Percentiles rank a stretch among this genome's conserved stretches.
phyloP scores from a whole-genome alignment of 805 yeast genomes.

The Starmerella roubikii region DNA sequence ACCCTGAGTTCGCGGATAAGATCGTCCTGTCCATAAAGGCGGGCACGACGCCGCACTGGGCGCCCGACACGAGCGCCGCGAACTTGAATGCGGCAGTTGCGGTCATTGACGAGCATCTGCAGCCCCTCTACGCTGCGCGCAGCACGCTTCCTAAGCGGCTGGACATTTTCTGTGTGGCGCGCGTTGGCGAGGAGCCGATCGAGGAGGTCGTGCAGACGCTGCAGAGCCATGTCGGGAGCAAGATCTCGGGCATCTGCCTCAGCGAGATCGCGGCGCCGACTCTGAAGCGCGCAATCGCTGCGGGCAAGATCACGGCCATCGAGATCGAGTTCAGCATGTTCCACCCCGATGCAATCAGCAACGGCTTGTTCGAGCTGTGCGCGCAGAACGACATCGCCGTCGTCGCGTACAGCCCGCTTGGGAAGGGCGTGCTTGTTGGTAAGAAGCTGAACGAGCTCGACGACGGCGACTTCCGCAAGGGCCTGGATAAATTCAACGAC shows the following conservation, averaged over 20 bases:
- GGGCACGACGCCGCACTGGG: constrained; percentile 31
- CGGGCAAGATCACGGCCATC: constrained; percentile 47
- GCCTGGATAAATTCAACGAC: constrained; percentile 43
- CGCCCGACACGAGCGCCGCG: constrained; percentile 41
- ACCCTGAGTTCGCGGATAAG: constrained; percentile 43
- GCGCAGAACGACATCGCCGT: constrained; percentile 48
- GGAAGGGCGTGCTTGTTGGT: constrained; percentile 69
- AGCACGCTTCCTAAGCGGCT: constrained; percentile 16
- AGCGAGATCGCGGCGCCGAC: constrained; percentile 58
- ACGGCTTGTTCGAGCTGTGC: constrained; percentile 52
- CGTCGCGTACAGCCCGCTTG: constrained; percentile 72
- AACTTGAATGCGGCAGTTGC: constrained; percentile 37
- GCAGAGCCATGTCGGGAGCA: constrained; percentile 31
- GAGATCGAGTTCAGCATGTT: constrained; percentile 72
- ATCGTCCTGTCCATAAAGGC: constrained; percentile 61
- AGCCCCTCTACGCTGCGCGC: constrained; percentile 19
- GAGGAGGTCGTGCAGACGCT: constrained; percentile 47
- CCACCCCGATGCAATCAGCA: constrained; percentile 43
- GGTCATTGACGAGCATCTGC: constrained; percentile 22
- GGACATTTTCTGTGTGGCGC: constrained; percentile 58
- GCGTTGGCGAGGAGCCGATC: constrained; percentile 44
- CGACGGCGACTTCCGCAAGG: constrained; percentile 40
- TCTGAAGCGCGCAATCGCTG: constrained; percentile 42
- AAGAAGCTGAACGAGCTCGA: constrained; percentile 35
- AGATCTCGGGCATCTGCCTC: constrained; percentile 37